Evolutionary conservation across 2,329 filamentous ascomycete genomes (phyloP).

Genomic region (Colletotrichum sansevieriae): DNA sequence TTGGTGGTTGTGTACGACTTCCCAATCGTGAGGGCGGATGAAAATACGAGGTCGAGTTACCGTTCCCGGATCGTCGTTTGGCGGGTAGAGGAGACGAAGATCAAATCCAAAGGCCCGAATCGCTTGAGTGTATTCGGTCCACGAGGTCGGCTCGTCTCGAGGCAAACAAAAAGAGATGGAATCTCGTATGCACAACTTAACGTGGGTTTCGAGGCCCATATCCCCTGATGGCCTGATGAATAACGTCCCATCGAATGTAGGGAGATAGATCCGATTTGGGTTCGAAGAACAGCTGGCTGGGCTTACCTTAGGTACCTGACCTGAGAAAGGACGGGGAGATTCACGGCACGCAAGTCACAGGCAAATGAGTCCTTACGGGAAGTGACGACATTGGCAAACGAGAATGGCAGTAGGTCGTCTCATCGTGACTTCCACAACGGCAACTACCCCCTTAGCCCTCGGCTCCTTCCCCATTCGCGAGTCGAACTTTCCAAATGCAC

Average conservation of each 20-base stretch:
- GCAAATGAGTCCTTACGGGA: neutral
- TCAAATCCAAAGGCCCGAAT: conserved; percentile 15
- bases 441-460: neutral
- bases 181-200: accelerated
- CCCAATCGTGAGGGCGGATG: too few species aligned
- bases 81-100: neutral
- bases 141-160: neutral
- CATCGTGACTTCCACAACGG: conserved; percentile 10
- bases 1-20: too few species aligned
- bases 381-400: conserved; percentile 2
- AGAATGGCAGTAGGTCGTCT: neutral
- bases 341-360: neutral
- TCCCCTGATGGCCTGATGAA: neutral
- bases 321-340: neutral
- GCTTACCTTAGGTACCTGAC: neutral
- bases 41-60: too few species aligned
- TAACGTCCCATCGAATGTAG: neutral
- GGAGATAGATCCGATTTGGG: neutral
- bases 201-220: too few species aligned
- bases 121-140: neutral
- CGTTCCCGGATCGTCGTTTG: too few species aligned
- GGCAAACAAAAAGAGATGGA: neutral
- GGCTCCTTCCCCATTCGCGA: neutral
- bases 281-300: neutral
- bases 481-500: conserved; percentile 3